Base-by-base conservation (phyloP, 345 rosid genomes). In the Fremontodendron californicum region DNA sequence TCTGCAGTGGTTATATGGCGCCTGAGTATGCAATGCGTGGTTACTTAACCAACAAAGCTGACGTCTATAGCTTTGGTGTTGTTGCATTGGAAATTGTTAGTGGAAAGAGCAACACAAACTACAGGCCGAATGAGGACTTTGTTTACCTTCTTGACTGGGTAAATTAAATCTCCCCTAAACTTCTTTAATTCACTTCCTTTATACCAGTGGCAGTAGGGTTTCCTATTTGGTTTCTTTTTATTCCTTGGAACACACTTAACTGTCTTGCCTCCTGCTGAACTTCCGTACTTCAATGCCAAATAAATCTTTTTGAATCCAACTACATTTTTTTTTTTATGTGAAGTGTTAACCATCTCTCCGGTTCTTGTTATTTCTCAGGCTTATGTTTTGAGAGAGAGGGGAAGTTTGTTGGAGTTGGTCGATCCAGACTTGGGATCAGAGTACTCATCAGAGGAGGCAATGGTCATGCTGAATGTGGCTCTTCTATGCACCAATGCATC, bases 401-500 rank as follows among this genome's bases (percentile, higher is more conserved):
- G 75, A 31, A 31, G 45, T 18, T 6, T 72, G 43, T 33, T 72
- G 76, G 65, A 73, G 35, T 73, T 73, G 49, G 76, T 54, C 5
- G 98, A 92, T 79, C 93, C 89, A 15, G 80, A 75, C 15, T 72
- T 94, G 73, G 88, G 83, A 31, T 79, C 86, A 1, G 84, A 86
- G 23, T 90, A 86, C 78, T 87, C 88, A 27, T 54, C 88, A 48
- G 90, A 90, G 78, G 98, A 89, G 72, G 93, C 92, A 52, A 89
- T 86, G 87, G 75, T 89, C 52, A 89, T 94, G 94, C 68, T 94
- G 37, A 89, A 92, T 67, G 94, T 89, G 75, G 91, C 94, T 23
- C 83, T 94, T 25, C 72, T 89, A 80, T 92, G 97, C 82, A 89
- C 95, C 33, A 89, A 89, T 54, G 92, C 92, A 9, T 87, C 98